Evolutionary conservation across 352 stramenopile species (phyloP).

Genomic region (Phytophthora pistaciae): DNA sequence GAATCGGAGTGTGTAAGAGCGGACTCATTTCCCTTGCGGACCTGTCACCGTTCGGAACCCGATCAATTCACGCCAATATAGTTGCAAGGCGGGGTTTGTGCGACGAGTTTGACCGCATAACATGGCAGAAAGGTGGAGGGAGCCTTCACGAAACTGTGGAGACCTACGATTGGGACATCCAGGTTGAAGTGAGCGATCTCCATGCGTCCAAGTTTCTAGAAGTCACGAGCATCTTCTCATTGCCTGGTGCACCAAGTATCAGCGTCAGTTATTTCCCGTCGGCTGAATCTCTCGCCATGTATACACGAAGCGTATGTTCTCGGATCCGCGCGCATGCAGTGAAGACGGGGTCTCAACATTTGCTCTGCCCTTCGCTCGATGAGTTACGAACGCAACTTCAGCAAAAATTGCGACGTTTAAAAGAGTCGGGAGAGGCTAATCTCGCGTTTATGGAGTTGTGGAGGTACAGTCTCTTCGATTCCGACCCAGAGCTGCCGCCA

Average conservation of each 20-base stretch:
- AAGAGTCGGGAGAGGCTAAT: constrained; percentile 1
- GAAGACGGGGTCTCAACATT: no score
- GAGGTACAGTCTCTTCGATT: constrained; percentile 39
- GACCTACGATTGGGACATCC: background rate
- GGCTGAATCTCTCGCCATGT: constrained; percentile 16
- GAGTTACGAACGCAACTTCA: constrained; percentile 18
- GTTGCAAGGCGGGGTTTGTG: constrained; percentile 21
- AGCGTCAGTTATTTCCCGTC: constrained; percentile 25
- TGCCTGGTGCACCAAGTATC: background rate
- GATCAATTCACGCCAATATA: constrained; percentile 55
- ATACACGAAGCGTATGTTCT: constrained; percentile 18
- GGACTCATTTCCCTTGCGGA: constrained; percentile 55
- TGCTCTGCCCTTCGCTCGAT: no score
- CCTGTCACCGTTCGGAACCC: constrained; percentile 45
- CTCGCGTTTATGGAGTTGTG: constrained; percentile 31
- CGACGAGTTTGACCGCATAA: constrained; percentile 36
- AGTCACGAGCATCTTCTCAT: constrained; percentile 18
- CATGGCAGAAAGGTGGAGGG: constrained; percentile 20
- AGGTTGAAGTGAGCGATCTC: constrained; percentile 36
- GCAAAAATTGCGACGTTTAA: background rate
- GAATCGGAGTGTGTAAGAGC: constrained; percentile 33
- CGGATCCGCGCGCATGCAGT: no score
- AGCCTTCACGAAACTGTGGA: background rate
- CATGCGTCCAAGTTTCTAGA: constrained; percentile 9
- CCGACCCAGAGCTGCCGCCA: constrained; percentile 15